Evolutionary conservation across 305 asterid species (phyloP), one percentile per base, ranked within the genome.

Genomic region (Fraxinus velutina): DNA sequence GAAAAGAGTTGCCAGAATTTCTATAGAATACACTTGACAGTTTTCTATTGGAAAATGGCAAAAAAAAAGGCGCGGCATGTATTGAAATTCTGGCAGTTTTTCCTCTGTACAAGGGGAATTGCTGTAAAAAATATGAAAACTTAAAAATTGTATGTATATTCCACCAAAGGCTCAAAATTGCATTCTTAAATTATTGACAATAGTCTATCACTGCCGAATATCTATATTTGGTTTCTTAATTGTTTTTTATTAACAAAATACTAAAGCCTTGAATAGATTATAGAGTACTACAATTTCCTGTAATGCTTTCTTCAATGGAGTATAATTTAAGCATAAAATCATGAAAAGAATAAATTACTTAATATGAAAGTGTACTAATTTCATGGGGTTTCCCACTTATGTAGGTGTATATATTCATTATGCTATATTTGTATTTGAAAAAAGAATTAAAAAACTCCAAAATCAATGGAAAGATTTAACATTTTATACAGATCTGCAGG

Each of bases 381-480:
- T 39, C 8, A 12, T 44, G 62, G 74, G 81, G 42, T 68, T 82
- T 50, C 77, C 78, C 73, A 47, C 79, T 80, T 37, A 50, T 81
- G 52, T 34, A 62, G 44, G 76, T 75, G 42, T 34, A 22, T 29
- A 47, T 32, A 73, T 39, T 78, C 82, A 72, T 72, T 52, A 60
- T 44, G 39, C 33, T 57, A 80, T 47, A 75, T 83, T 79, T 37
- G 27, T 24, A 24, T 24, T 24, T 0, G 75, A 62, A 24, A 44
- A 79, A 66, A 79, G 19, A 21, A 39, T 7, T 0, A 2, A 7
- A 80, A 36, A 77, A 83, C 32, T 72, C 50, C 76, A 27, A 71
- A 77, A 29, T 10, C 68, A 22, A 44, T 47, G 70, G 76, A 75
- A 17, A 64, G 72, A 13, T 34, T 52, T 32, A 55, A 72, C 55